Evolutionary conservation across 1,284 basidiomycete species (phyloP), one percentile per base, ranked within the genome.

Genomic region (Naganishia sp.): DNA sequence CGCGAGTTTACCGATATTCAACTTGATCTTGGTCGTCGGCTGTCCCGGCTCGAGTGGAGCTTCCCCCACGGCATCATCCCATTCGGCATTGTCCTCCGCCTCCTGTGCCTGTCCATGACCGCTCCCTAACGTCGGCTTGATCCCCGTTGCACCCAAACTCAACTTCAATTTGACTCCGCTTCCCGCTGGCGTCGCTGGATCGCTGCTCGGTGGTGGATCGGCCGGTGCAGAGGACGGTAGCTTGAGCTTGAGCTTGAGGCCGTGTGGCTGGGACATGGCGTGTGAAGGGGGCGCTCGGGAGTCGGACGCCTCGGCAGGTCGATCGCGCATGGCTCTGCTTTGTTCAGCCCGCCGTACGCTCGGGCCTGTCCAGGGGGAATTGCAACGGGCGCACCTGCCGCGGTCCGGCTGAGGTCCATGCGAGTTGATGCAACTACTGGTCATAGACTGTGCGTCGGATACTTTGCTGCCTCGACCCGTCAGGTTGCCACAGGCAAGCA

Each of bases 231-330:
- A 16, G 18, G 44, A 46, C 11, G 53, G 54, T 7, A 66, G 33
- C 55, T 66, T 66, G 25, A 66, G 64, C 33, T 66, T 66, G 55
- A 66, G 64, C 49, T 66, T 66, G 48, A 66, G 49, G 28, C 55
- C 55, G 23, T 59, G 64, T 46, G 52, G 42, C 10, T 33, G 52
- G 55, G 53, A 55, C 53, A 55, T 55, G 33, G 36, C 36, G 36
- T 7, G 36, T 39, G 36, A 39, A 13, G 36, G 36, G 4, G 2
- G 13, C 2, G 36, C 36, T 13, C 13, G 4, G 36, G 13, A 13
- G 28, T 28, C 5, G 28, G 9, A 16, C 23, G 28, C 23, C 49
- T 16, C 25, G 50, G 23, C 18, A 46, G 45, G 45, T 46, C 45
- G 45, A 46, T 46, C 45, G 45, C 23, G 18, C 6, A 39, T 46